Base-by-base conservation (phyloP, 1,139 yeast genomes). In the Saccharomycopsis hybrid region DNA sequence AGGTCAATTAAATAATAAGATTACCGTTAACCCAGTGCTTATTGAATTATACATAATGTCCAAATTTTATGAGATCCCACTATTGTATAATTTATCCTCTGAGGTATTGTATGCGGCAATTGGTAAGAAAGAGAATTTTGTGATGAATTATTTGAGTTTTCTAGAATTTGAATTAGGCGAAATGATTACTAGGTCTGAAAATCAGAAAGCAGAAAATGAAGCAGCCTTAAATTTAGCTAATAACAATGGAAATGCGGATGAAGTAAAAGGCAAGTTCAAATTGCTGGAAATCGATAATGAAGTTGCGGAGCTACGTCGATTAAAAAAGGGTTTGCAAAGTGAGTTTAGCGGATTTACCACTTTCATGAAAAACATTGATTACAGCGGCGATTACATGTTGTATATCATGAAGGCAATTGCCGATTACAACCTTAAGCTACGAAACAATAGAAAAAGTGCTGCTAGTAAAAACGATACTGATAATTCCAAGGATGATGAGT, bases 1-100 rank as follows among this genome's bases (percentile, higher is more conserved):
- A 5, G 94, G 92, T 1, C 89, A 84, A 63, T 77, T 85, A 35
- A 88, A 87, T 35, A 79, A 82, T 53, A 81, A 77, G 58, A 90
- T 90, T 0, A 80, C 85, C 0, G 76, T 85, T 0, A 37, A 37
- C 5, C 44, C 50, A 4, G 43, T 46, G 11, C 38, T 50, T 5
- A 69, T 82, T 50, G 89, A 84, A 56, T 72, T 80, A 49, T 69
- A 84, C 57, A 65, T 79, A 31, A 71, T 82, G 58, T 75, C 88
- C 1, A 80, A 81, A 57, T 73, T 77, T 54, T 82, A 78, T 59
- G 80, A 79, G 54, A 74, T 85, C 18, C 90, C 90, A 1, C 65
- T 84, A 51, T 66, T 85, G 37, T 82, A 81, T 60, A 88, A 83
- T 59, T 68, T 83, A 57, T 76, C 83, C 45, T 68, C 78, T 50